Evolutionary conservation across 2,329 filamentous ascomycete genomes (phyloP).

Genomic region (Phyllosticta paracitricarpa): DNA sequence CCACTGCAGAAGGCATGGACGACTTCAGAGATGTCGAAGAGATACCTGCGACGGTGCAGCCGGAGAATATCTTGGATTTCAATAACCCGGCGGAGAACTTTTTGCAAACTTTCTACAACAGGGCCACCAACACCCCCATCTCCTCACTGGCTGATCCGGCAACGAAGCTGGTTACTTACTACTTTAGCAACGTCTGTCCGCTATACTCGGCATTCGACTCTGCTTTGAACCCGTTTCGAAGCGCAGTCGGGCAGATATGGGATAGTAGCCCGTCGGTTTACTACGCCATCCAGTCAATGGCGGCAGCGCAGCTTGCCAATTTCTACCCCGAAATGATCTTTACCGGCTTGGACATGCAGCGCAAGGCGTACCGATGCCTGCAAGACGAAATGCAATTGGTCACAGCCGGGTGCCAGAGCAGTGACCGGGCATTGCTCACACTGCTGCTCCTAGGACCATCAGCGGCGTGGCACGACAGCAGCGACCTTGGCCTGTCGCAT

Average conservation of each 20-base stretch:
- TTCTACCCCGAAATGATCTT: constrained; percentile 45
- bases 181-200: constrained; percentile 52
- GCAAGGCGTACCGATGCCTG: constrained; percentile 43
- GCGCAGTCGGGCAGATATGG: constrained; percentile 48
- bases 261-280: constrained; percentile 49
- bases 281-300: constrained; percentile 55
- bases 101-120: neutral
- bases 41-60: neutral
- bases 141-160: constrained; percentile 34
- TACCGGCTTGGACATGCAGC: constrained; percentile 42
- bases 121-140: neutral
- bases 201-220: constrained; percentile 58
- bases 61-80: neutral
- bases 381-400: constrained; percentile 40
- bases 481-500: constrained; percentile 44
- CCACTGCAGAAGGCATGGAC: neutral
- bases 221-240: constrained; percentile 50
- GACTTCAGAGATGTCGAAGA: neutral
- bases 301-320: constrained; percentile 50
- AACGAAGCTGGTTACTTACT: constrained; percentile 51
- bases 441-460: constrained; percentile 50
- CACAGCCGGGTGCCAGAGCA: constrained; percentile 24
- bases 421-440: constrained; percentile 46
- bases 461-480: constrained; percentile 50
- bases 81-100: neutral